Base-by-base conservation (phyloP, 176 grass and related monocot genomes). In the Carex pumila region DNA sequence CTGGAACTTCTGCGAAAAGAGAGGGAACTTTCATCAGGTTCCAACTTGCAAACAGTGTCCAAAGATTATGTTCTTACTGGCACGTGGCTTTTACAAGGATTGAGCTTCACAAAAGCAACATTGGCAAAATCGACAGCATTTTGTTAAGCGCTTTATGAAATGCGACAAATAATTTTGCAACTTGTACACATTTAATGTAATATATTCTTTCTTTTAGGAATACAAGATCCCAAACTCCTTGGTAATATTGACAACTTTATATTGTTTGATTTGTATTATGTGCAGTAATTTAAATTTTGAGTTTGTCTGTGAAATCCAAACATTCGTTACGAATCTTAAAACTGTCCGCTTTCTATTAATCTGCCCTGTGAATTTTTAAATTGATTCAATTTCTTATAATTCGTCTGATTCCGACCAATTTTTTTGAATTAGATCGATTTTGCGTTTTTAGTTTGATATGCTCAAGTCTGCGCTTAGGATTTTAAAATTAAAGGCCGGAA, bases 1-100 rank as follows among this genome's bases (percentile, higher is more conserved):
- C 17, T 55, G 60, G 21, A 82, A 82, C 43, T 82, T 82, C 59
- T 47, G 61, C 31, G 19, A 82, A 82, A 82, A 82, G 80, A 68
- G 47, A 30, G 10, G 25, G 50, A 77, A 77, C 25, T 77, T 77
- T 77, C 72, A 77, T 77, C 72, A 32, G 22, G 72, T 32, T 77
- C 25, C 72, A 77, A 32, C 12, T 56, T 77, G 7, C 49, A 15
- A 77, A 55, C 4, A 54, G 6, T 55, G 12, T 77, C 50, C 22
- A 56, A 56, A 56, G 72, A 77, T 56, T 56, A 32, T 32, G 50
- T 56, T 77, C 72, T 77, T 34, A 15, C 13, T 71, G 41, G 68
- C 72, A 77, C 3, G 50, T 56, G 45, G 12, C 21, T 56, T 70
- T 77, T 55, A 31, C 1, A 31, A 55, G 49, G 50, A 32, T 77